phyloP scores from a whole-genome alignment of 345 rosid species.

The Cardamine occulta region DNA sequence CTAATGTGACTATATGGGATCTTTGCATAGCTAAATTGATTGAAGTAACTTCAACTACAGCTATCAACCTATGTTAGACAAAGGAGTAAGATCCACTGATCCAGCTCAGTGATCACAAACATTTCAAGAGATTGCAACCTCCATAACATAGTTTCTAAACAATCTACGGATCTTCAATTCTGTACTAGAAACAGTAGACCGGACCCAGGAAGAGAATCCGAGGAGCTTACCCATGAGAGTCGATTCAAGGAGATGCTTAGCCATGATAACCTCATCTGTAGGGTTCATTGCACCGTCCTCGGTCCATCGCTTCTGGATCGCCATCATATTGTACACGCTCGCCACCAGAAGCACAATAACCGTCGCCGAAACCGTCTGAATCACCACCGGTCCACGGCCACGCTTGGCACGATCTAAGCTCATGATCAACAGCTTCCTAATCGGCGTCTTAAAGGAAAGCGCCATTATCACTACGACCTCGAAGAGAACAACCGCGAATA shows the following conservation, averaged over 20 bases:
- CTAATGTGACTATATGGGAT: not conserved
- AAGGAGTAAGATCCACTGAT: conserved; percentile 31
- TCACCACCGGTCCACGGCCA: conserved; percentile 85
- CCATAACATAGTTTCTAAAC: conserved; percentile 24
- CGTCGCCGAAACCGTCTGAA: conserved; percentile 79
- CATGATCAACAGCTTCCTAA: conserved; percentile 75
- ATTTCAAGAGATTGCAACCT: conserved; percentile 18
- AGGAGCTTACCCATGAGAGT: conserved; percentile 80
- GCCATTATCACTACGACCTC: conserved; percentile 66
- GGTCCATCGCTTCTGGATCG: conserved; percentile 68
- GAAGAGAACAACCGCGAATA: conserved; percentile 60
- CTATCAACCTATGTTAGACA: conserved; percentile 3
- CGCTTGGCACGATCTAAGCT: conserved; percentile 77
- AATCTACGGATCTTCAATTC: conserved; percentile 31
- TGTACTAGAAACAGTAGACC: conserved; percentile 1
- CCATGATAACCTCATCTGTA: conserved; percentile 88
- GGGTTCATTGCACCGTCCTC: conserved; percentile 68
- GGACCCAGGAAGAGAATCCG: conserved; percentile 25
- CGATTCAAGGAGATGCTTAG: conserved; percentile 74
- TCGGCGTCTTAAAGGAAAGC: conserved; percentile 75
- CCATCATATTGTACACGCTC: conserved; percentile 59
- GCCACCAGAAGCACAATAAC: conserved; percentile 59
- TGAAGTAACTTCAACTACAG: not conserved
- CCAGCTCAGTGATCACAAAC: conserved; percentile 27
- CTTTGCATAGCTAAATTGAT: not conserved